Evolutionary conservation across 1,139 yeast genomes (phyloP).

Genomic region (Saccharomyces hybrid): DNA sequence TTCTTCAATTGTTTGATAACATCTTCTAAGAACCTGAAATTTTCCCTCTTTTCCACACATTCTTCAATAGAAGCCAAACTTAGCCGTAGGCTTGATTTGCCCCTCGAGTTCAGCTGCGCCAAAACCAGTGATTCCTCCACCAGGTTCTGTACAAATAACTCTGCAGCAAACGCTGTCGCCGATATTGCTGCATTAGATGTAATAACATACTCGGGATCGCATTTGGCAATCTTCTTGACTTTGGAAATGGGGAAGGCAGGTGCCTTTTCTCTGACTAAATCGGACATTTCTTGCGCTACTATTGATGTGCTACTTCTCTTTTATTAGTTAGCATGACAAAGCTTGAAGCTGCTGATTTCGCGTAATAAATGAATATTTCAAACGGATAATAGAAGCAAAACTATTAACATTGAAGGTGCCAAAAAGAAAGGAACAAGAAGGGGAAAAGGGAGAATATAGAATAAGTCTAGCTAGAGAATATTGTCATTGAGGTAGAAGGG

Average conservation of each 20-base stretch:
- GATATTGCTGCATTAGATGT: slow-evolving; percentile 76
- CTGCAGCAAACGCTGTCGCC: slow-evolving; percentile 82
- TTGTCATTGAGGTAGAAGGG: not conserved
- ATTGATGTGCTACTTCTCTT: not conserved
- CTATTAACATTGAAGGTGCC: not conserved
- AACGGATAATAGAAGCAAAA: not conserved
- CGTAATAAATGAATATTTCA: not conserved
- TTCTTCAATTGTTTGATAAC: not conserved
- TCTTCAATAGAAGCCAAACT: slow-evolving; percentile 64
- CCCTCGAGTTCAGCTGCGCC: slow-evolving; percentile 16
- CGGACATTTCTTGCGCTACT: slow-evolving; percentile 5
- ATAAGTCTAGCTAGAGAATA: not conserved
- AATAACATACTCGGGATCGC: slow-evolving; percentile 74
- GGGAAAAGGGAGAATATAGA: not conserved
- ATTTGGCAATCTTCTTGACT: slow-evolving; percentile 73
- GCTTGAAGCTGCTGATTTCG: not conserved
- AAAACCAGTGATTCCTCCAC: slow-evolving; percentile 67
- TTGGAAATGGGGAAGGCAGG: slow-evolving; percentile 62
- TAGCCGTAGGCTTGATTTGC: slow-evolving; percentile 15
- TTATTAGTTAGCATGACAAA: not conserved
- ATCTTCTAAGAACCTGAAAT: slow-evolving; percentile 58
- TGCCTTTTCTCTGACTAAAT: slow-evolving; percentile 6
- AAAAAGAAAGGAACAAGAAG: not conserved
- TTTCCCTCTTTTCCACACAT: slow-evolving; percentile 60
- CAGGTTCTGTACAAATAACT: slow-evolving; percentile 72